Conservation (phyloP, 768 basidiomycete species). For the Suillus subalutaceus region DNA sequence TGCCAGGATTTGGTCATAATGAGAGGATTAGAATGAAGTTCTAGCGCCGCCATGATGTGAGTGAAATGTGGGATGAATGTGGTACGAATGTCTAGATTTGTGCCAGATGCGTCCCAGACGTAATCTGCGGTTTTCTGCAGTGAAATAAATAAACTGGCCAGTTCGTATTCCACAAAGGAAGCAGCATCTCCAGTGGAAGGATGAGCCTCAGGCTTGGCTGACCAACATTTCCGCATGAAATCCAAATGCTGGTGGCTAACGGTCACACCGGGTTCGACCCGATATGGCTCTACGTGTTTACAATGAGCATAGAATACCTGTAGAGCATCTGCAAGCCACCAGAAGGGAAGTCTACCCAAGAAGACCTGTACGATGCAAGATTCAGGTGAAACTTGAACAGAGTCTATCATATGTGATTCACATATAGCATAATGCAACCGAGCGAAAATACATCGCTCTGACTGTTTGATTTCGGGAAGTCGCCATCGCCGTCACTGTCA, state of each 20-base stretch:
- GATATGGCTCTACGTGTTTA: not conserved
- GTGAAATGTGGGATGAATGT: not conserved
- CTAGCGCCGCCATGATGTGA: not conserved
- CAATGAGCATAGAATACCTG: not conserved
- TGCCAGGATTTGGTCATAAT: not conserved
- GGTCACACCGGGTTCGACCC: not conserved
- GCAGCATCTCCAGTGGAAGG: not conserved
- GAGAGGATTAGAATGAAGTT: not conserved
- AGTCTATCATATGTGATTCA: too few relatives aligned
- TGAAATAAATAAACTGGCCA: too few relatives aligned
- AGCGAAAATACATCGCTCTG: too few relatives aligned
- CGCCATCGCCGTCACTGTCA: too few relatives aligned
- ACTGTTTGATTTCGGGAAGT: too few relatives aligned
- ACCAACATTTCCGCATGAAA: constrained; percentile 3
- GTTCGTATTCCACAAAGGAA: not conserved
- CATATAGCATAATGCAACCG: too few relatives aligned
- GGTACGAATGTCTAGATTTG: not conserved
- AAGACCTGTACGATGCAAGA: not conserved
- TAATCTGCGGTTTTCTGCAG: too few relatives aligned
- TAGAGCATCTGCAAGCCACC: not conserved
- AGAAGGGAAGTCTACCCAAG: not conserved
- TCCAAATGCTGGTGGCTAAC: not conserved
- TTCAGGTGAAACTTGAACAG: too few relatives aligned
- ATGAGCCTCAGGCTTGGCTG: not conserved
- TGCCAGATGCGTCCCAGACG: too few relatives aligned